Conservation (phyloP, 805 yeast species). For the Candida quercuum region DNA sequence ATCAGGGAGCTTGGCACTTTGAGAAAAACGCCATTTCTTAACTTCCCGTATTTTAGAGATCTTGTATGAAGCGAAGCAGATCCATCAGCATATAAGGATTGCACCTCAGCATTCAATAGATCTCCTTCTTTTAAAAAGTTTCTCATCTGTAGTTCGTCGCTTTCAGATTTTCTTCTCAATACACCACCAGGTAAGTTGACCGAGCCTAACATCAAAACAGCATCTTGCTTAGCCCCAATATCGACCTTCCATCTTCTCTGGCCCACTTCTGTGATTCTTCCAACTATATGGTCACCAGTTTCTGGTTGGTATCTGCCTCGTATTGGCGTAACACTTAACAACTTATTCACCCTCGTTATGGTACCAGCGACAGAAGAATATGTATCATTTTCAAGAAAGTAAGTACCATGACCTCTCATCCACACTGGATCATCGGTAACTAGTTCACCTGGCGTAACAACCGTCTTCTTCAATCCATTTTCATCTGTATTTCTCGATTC, state of each 20-base stretch:
- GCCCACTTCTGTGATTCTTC: conserved; percentile 91
- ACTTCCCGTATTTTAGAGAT: conserved; percentile 90
- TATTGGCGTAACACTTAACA: conserved; percentile 80
- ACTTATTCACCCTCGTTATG: conserved; percentile 77
- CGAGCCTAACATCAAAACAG: conserved; percentile 87
- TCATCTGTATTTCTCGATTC: conserved; percentile 25
- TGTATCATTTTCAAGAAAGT: conserved; percentile 66
- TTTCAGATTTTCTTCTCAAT: conserved; percentile 85
- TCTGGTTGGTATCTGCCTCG: conserved; percentile 88
- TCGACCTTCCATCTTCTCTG: conserved; percentile 95
- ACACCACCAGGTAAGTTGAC: conserved; percentile 98
- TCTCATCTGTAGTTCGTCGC: conserved; percentile 96
- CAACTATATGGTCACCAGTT: conserved; percentile 94
- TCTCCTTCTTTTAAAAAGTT: conserved; percentile 93
- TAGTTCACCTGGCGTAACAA: conserved; percentile 94
- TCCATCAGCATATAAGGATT: conserved; percentile 83
- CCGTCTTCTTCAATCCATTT: conserved; percentile 25
- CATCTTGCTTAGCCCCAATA: conserved; percentile 92
- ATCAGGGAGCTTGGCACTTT: conserved; percentile 79
- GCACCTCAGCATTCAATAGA: conserved; percentile 92
- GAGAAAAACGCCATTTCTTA: conserved; percentile 83
- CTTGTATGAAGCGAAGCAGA: conserved; percentile 92
- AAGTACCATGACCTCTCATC: conserved; percentile 99
- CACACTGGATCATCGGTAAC: conserved; percentile 94
- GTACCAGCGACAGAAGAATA: conserved; percentile 92